Evolutionary conservation across 2,329 filamentous ascomycete genomes (phyloP).

Genomic region (Coniochaeta prunicola): DNA sequence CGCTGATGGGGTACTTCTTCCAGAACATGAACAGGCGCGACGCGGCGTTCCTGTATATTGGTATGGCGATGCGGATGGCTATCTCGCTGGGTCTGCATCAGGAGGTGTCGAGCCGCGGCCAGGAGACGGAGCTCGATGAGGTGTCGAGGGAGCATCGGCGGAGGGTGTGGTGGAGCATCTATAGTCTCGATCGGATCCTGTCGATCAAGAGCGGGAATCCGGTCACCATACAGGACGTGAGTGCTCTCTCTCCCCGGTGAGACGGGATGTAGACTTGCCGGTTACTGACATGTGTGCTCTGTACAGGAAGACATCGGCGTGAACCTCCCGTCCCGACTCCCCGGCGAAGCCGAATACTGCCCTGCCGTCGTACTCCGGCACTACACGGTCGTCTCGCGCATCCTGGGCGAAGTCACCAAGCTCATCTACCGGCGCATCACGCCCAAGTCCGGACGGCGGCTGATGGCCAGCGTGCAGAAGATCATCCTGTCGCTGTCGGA

Average conservation of each 20-base stretch:
- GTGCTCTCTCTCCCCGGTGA: background rate
- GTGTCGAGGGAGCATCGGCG: constrained; percentile 39
- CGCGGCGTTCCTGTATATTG: constrained; percentile 47
- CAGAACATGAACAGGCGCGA: constrained; percentile 49
- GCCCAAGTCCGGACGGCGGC: constrained; percentile 34
- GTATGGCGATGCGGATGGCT: constrained; percentile 48
- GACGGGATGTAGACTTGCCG: background rate
- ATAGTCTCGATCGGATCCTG: constrained; percentile 45
- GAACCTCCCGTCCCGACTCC: constrained; percentile 23
- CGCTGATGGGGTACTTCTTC: constrained; percentile 48
- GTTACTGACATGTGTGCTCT: background rate
- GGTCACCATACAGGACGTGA: constrained; percentile 40
- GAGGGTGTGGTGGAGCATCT: constrained; percentile 49
- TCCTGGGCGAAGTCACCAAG: constrained; percentile 38
- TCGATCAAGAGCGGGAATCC: constrained; percentile 48
- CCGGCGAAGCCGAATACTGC: constrained; percentile 30
- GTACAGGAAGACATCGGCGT: constrained; percentile 40
- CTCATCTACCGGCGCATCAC: constrained; percentile 38
- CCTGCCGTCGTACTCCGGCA: constrained; percentile 39
- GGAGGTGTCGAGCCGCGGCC: constrained; percentile 30
- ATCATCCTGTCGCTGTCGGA: constrained; percentile 41
- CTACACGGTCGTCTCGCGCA: constrained; percentile 45
- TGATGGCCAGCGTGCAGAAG: constrained; percentile 41
- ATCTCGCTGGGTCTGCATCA: constrained; percentile 50
- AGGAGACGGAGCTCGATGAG: constrained; percentile 22